Evolutionary conservation across 805 yeast species (phyloP), one percentile per base, ranked within the genome.

Genomic region (Yarrowia sp.): DNA sequence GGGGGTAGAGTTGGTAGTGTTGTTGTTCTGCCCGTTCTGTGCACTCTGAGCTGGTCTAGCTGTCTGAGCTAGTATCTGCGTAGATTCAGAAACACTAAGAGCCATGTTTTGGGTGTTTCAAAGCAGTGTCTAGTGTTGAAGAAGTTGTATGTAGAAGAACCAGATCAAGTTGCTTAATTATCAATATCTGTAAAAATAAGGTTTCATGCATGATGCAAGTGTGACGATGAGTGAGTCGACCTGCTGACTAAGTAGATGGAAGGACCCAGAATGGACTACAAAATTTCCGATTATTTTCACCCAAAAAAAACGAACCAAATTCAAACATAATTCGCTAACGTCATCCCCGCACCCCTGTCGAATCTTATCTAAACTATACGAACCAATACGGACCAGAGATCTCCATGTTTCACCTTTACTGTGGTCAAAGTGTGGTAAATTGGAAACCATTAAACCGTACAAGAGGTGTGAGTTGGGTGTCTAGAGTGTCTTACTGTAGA

Each of bases 141-240:
- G 55, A 50, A 26, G 32, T 26, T 38, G 40, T 38, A 38, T 38
- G 40, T 11, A 10, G 10, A 38, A 10, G 12, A 38, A 38, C 3
- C 12, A 38, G 26, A 49, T 32, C 40, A 15, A 50, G 42, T 49
- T 49, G 56, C 56, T 50, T n/a, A 50, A 35, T 49, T 36, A 50
- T 50, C 56, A 14, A 8, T 36, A 15, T 12, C 12, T 16, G 8
- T 11, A 9, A 19, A 46, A 19, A 19, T 35, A 50, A 36, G 9
- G 22, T 50, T 50, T 36, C n/a, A 36, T 50, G 56, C 16, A 50
- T 38, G 32, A 12, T 53, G 59, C 59, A 53, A 53, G 59, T 53
- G 59, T 53, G 59, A 53, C 59, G 12, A 38, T 11, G 26, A 10
- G 26, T 50, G 42, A 35, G 26, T 50, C 56, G 22, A 26, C 7